These are phyloP conservation scores for Calonectria pteridis DNA, from an alignment of 2,329 filamentous ascomycete species.

Conservation along the genomic window DNA sequence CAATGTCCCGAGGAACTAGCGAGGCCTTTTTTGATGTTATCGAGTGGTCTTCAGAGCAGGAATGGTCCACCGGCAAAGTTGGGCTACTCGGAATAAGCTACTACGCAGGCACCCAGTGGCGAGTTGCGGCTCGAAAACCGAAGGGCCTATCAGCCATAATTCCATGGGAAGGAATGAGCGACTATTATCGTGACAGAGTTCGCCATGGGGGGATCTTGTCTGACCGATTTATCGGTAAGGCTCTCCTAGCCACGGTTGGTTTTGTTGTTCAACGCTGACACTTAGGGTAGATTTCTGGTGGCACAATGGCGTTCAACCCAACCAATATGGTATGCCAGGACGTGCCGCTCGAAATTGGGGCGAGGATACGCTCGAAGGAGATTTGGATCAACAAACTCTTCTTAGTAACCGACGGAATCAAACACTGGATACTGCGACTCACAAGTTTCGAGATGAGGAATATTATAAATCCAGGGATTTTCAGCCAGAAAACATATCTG, in stretches of 20 bases:
- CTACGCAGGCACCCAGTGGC: slow-evolving; percentile 61
- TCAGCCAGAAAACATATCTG: slow-evolving; percentile 72
- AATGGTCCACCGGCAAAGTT: slow-evolving; percentile 62
- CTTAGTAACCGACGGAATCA: slow-evolving; percentile 61
- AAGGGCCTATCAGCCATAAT: slow-evolving; percentile 61
- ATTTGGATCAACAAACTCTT: slow-evolving; percentile 65
- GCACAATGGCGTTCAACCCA: slow-evolving; percentile 50
- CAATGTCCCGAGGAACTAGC: slow-evolving; percentile 60
- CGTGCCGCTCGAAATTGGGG: slow-evolving; percentile 1
- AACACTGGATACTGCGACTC: slow-evolving; percentile 58
- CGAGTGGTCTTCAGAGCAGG: slow-evolving; percentile 59
- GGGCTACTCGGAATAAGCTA: slow-evolving; percentile 63
- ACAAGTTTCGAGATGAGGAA: slow-evolving; percentile 70
- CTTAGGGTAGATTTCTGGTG: slow-evolving; percentile 34
- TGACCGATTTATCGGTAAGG: slow-evolving; percentile 63
- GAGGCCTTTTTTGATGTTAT: slow-evolving; percentile 63
- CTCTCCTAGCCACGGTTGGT: too few relatives aligned
- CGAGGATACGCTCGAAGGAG: slow-evolving; percentile 68
- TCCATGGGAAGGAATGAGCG: slow-evolving; percentile 65
- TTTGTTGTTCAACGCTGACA: neutral
- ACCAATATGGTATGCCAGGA: slow-evolving; percentile 70
- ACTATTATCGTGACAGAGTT: slow-evolving; percentile 68
- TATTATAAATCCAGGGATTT: slow-evolving; percentile 77
- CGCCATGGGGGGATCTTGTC: slow-evolving; percentile 73
- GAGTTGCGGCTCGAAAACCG: slow-evolving; percentile 59